Evolutionary conservation across 2,329 filamentous ascomycete genomes (phyloP).

Genomic region (Talaromyces sp.): DNA sequence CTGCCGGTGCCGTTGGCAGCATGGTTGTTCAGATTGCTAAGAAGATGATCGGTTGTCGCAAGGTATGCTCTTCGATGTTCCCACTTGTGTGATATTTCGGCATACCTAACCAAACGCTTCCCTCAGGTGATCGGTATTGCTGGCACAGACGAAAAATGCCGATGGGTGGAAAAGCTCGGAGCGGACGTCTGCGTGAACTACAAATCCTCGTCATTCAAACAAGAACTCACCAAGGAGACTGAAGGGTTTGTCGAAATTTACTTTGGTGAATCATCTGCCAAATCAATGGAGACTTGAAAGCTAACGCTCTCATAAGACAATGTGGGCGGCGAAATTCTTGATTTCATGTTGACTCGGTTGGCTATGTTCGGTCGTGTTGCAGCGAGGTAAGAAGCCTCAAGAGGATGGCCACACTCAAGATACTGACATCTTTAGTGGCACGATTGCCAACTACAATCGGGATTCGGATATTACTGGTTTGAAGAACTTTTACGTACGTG

Average conservation of each 20-base stretch:
- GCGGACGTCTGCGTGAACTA: conserved; percentile 3
- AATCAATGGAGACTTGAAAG: too few relatives aligned
- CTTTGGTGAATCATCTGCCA: neutral
- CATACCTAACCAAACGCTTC: neutral
- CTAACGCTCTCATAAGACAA: neutral
- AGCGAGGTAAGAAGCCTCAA: neutral
- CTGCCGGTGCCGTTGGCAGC: conserved; percentile 10
- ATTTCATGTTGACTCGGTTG: neutral
- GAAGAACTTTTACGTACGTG: neutral
- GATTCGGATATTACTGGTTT: neutral
- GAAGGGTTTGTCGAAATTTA: neutral
- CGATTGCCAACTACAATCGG: neutral
- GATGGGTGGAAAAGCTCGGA: neutral
- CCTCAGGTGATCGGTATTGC: neutral
- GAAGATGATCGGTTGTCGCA: conserved; percentile 3
- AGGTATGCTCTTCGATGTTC: neutral
- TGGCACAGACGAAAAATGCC: conserved; percentile 1
- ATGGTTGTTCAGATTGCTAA: conserved; percentile 14
- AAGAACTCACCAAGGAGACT: neutral
- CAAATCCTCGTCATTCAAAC: neutral
- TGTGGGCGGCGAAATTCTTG: neutral
- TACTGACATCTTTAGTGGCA: neutral
- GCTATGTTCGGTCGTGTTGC: neutral
- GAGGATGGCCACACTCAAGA: neutral
- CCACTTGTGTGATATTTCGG: neutral